These are phyloP conservation scores for Botrytis byssoidea DNA, from an alignment of 2,329 filamentous ascomycete species.

Conservation along the genomic window DNA sequence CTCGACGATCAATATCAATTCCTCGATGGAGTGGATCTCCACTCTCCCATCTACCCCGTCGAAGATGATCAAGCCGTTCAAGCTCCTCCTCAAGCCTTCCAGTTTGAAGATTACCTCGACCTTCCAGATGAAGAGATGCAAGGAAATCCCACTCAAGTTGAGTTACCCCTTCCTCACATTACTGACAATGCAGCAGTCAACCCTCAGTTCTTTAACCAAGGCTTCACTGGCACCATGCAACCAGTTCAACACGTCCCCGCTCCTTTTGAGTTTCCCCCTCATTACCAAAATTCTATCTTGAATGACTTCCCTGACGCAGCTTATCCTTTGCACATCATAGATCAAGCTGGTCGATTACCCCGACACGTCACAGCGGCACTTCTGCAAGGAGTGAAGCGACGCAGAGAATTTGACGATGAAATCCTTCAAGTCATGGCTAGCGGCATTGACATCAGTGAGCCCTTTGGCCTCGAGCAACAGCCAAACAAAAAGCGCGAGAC, in stretches of 20 bases:
- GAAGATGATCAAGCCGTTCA: background rate
- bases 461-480: background rate
- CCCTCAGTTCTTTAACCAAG: background rate
- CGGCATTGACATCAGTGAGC: background rate
- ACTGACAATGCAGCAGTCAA: slow-evolving; percentile 12
- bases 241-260: background rate
- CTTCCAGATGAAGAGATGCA: background rate
- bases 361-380: background rate
- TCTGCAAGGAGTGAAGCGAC: slow-evolving; percentile 1
- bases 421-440: background rate
- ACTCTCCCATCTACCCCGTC: background rate
- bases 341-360: slow-evolving; percentile 20
- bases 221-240: background rate
- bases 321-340: slow-evolving; percentile 30
- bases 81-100: background rate
- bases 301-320: slow-evolving; percentile 25
- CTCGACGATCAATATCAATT: background rate
- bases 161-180: slow-evolving; percentile 3
- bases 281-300: slow-evolving; percentile 27
- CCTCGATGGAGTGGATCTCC: background rate
- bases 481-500: slow-evolving; percentile 1
- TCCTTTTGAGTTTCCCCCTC: background rate
- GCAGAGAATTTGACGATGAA: slow-evolving; percentile 4
- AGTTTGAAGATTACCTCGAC: background rate
- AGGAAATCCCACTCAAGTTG: slow-evolving; percentile 4